Evolutionary conservation across 495 filamentous ascomycete genomes (phyloP).

Genomic region (Aspergillus conjunctus): DNA sequence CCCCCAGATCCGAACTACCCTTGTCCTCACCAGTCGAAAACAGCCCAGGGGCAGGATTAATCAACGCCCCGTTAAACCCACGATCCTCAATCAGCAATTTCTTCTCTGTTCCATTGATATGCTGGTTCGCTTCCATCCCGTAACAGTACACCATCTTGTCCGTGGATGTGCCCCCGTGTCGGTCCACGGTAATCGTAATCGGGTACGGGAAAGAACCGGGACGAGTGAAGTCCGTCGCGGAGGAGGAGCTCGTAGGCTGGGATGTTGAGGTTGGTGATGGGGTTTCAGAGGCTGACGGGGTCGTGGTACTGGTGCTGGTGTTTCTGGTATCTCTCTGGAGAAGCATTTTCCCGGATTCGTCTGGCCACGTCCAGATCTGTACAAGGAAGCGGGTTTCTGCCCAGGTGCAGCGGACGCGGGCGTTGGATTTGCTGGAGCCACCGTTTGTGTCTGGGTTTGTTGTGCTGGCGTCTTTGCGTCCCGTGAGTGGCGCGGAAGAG

Average conservation of each 20-base stretch:
- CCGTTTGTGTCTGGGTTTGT: conserved; percentile 61
- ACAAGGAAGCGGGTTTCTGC: conserved; percentile 82
- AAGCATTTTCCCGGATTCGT: conserved; percentile 45
- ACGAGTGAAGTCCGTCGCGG: conserved; percentile 55
- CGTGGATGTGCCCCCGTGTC: conserved; percentile 67
- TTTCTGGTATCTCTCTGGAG: conserved; percentile 36
- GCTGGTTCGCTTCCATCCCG: conserved; percentile 51
- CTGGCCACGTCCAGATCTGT: conserved; percentile 77
- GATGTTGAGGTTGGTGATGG: conserved; percentile 29
- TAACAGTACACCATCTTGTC: conserved; percentile 75
- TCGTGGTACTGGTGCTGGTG: conserved; percentile 21
- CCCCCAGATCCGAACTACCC: conserved; percentile 29
- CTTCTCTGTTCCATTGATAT: conserved; percentile 53
- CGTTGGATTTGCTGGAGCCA: conserved; percentile 60
- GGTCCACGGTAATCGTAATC: conserved; percentile 76
- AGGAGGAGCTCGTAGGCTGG: conserved; percentile 36
- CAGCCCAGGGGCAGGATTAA: conserved; percentile 59
- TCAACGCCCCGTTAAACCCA: conserved; percentile 56
- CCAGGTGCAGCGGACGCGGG: conserved; percentile 76
- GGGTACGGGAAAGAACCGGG: conserved; percentile 87
- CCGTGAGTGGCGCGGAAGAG: conserved; percentile 43
- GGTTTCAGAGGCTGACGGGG: conserved; percentile 29
- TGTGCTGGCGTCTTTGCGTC: conserved; percentile 21
- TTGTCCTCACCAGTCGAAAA: conserved; percentile 36
- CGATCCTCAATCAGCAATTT: conserved; percentile 62